Evolutionary conservation across 83 land plant genomes (phyloP).

Genomic region (Picea mariana): DNA sequence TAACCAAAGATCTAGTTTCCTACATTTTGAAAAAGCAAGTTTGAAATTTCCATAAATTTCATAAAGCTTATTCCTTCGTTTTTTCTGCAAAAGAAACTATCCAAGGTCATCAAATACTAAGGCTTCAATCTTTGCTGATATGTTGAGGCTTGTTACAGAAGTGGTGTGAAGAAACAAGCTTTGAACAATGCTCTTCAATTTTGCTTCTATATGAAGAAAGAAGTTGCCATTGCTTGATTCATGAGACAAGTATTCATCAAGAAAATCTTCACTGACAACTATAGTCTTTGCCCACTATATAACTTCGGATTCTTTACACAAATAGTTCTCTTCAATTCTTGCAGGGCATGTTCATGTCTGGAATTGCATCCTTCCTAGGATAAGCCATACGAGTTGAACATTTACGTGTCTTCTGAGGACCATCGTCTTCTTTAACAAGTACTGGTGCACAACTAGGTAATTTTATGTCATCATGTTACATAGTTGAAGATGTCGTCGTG

Average conservation of each 20-base stretch:
- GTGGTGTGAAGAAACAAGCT: too few species aligned
- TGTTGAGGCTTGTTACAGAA: too few species aligned
- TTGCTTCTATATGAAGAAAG: not conserved
- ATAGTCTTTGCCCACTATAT: not conserved
- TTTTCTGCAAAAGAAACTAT: too few species aligned
- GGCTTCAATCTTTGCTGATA: too few species aligned
- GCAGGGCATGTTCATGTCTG: conserved; percentile 14
- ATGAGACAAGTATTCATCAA: not conserved
- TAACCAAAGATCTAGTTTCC: too few species aligned
- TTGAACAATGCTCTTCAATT: conserved; percentile 3
- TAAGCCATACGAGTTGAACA: not conserved
- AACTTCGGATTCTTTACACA: not conserved
- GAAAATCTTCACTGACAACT: not conserved
- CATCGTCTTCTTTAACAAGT: not conserved
- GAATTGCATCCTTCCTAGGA: conserved; percentile 5
- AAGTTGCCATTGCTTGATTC: not conserved
- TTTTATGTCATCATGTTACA: not conserved
- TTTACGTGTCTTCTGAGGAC: not conserved
- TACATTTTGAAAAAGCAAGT: too few species aligned
- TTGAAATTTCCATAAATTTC: too few species aligned
- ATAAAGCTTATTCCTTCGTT: too few species aligned
- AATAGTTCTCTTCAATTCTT: conserved; percentile 4
- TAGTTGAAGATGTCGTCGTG: too few species aligned
- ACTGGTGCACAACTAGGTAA: not conserved
- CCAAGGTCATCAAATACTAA: too few species aligned